These are phyloP conservation scores for Yarrowia deformans DNA, from an alignment of 805 yeast species.

Conservation along the genomic window DNA sequence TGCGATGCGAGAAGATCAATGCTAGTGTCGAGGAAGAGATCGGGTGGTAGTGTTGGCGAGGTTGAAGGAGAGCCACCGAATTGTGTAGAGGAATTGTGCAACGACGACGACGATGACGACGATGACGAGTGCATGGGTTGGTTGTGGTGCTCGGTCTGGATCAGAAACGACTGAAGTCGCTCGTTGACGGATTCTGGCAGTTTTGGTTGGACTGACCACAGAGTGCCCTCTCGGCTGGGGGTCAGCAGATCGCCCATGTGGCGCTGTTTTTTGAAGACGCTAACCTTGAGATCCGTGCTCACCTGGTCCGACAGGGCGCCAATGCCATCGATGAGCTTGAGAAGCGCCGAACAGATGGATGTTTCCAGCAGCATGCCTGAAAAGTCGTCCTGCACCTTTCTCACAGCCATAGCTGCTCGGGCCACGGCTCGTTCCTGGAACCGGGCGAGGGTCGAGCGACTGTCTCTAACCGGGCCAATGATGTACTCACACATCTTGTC, in stretches of 20 bases:
- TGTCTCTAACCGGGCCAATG: slow-evolving; percentile 47
- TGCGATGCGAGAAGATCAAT: slow-evolving; percentile 65
- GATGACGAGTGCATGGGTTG: slow-evolving; percentile 27
- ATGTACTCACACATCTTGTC: slow-evolving; percentile 55
- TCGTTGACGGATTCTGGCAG: slow-evolving; percentile 44
- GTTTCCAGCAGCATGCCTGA: slow-evolving; percentile 75
- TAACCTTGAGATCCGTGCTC: slow-evolving; percentile 60
- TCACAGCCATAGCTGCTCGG: slow-evolving; percentile 62
- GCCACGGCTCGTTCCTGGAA: slow-evolving; percentile 55
- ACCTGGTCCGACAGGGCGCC: slow-evolving; percentile 59
- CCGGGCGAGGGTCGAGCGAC: slow-evolving; percentile 35
- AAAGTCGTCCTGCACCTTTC: slow-evolving; percentile 64
- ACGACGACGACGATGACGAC: slow-evolving; percentile 27
- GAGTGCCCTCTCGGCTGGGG: slow-evolving; percentile 44
- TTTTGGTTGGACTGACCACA: slow-evolving; percentile 45
- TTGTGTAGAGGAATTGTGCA: slow-evolving; percentile 40
- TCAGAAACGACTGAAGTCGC: slow-evolving; percentile 43
- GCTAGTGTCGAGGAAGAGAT: slow-evolving; percentile 63
- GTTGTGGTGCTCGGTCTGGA: slow-evolving; percentile 9
- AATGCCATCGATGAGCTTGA: slow-evolving; percentile 59
- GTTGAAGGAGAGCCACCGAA: slow-evolving; percentile 44
- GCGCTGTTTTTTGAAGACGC: slow-evolving; percentile 61
- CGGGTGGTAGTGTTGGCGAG: slow-evolving; percentile 50
- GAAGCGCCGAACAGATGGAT: slow-evolving; percentile 63
- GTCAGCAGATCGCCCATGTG: slow-evolving; percentile 53